These are phyloP conservation scores for Alternaria sp. DNA, from an alignment of 2,329 filamentous ascomycete species.

Conservation along the genomic window DNA sequence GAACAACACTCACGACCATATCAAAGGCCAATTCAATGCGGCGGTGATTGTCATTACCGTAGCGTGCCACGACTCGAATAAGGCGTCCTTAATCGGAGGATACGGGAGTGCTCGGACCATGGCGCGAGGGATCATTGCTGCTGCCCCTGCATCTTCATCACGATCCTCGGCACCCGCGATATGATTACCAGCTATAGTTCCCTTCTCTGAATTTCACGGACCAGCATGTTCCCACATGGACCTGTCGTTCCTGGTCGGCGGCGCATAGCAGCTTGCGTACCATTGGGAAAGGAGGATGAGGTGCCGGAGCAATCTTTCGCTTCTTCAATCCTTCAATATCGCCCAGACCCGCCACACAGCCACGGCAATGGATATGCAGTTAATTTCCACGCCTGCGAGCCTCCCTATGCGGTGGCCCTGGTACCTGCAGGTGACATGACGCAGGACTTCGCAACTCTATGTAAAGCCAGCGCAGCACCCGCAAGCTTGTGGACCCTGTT, in stretches of 20 bases:
- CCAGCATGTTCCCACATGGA: slow-evolving; percentile 15
- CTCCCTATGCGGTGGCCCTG: slow-evolving; percentile 9
- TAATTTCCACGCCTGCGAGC: slow-evolving; percentile 22
- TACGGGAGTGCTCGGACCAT: slow-evolving; percentile 10
- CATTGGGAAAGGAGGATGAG: background rate
- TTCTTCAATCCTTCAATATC: slow-evolving; percentile 9
- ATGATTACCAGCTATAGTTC: slow-evolving; percentile 19
- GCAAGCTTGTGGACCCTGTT: slow-evolving; percentile 10
- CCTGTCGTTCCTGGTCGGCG: slow-evolving; percentile 1
- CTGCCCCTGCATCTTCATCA: slow-evolving; percentile 22
- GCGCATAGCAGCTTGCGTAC: background rate
- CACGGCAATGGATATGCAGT: slow-evolving; percentile 6
- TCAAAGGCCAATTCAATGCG: slow-evolving; percentile 12
- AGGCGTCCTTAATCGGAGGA: slow-evolving; percentile 4
- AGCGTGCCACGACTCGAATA: slow-evolving; percentile 18
- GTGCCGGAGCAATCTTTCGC: background rate
- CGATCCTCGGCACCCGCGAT: slow-evolving; percentile 13
- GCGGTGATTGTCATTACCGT: slow-evolving; percentile 16
- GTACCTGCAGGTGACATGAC: slow-evolving; percentile 25
- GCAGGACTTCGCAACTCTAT: slow-evolving; percentile 7
- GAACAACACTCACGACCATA: slow-evolving; percentile 1
- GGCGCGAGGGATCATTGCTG: slow-evolving; percentile 15
- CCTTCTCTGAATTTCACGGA: slow-evolving; percentile 5
- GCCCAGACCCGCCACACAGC: slow-evolving; percentile 19
- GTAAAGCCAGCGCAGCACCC: slow-evolving; percentile 26